These are phyloP conservation scores for Handroanthus guayacan DNA, from an alignment of 257 asterid genomes.

Conservation along the genomic window DNA sequence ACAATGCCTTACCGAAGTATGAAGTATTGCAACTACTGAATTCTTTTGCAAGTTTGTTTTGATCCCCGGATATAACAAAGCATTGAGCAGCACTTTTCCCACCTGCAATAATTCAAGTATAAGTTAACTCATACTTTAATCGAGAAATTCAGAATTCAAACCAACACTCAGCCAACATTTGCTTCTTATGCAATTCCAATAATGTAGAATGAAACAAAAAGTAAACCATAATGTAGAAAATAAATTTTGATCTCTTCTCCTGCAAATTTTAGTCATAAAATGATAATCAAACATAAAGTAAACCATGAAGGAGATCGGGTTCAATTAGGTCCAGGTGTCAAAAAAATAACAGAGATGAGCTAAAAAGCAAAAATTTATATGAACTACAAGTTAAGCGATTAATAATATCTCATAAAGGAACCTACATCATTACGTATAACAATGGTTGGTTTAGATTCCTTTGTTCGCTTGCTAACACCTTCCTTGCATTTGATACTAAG, in stretches of 20 bases:
- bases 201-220: background rate
- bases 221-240: background rate
- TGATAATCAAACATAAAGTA: background rate
- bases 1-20: constrained; percentile 55
- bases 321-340: constrained; percentile 6
- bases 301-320: background rate
- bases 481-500: constrained; percentile 91
- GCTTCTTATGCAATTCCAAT: background rate
- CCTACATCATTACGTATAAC: constrained; percentile 93
- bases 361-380: too few relatives aligned
- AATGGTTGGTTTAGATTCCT: constrained; percentile 90
- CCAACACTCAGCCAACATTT: constrained; percentile 32
- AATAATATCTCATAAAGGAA: constrained; percentile 33
- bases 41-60: constrained; percentile 85
- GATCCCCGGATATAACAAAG: constrained; percentile 84
- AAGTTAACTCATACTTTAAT: constrained; percentile 5
- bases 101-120: constrained; percentile 59
- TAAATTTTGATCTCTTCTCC: background rate
- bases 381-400: background rate
- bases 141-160: constrained; percentile 37
- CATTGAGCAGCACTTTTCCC: constrained; percentile 84
- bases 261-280: constrained; percentile 1
- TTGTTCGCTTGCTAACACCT: constrained; percentile 81
- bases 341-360: background rate
- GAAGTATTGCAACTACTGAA: constrained; percentile 78